Evolutionary conservation across 495 filamentous ascomycete genomes (phyloP), one percentile per base, ranked within the genome.

Genomic region (Podospora pseudoanserina): DNA sequence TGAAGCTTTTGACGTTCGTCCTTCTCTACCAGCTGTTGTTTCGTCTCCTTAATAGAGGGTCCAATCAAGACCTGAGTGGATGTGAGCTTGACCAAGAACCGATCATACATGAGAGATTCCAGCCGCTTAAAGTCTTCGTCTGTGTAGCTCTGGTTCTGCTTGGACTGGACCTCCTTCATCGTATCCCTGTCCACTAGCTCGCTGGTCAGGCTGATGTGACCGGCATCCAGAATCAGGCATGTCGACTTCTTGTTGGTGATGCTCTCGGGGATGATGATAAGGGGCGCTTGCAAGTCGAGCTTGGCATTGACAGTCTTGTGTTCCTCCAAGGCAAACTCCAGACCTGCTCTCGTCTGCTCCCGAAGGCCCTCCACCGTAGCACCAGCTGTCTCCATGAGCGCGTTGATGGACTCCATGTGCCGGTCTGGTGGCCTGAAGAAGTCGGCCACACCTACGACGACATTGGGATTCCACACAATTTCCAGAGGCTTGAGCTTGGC

Each of bases 281-380:
- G 83, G 54, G 95, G 95, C 5, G 95, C 95, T 75, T 96, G 93
- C 11, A 99, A 87, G 80, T 99, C 96, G 59, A 99, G 85, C 71
- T 97, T 93, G 3, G 93, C 93, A 76, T 98, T 96, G 67, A 99
- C 88, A 16, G 95, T 98, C 83, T 97, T 98, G 79, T 99, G 95
- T 74, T 98, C 96, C 76, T 97, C 88, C 30, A 99, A 83, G 23
- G 95, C 96, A 80, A 96, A 99, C 75, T 98, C 93, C 34, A 99
- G 84, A 13, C 95, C 95, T 64, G 95, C 94, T 75, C 95, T 86
- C 2, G 96, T 99, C 80, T 99, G 95, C 77, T 97, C 93, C 49
- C 95, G 87, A 66, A 98, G 80, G 16, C 92, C 94, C 78, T 98
- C 92, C 1, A 99, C 94, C 0, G 94, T 98, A 32, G 93, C 93